Percentiles rank a stretch among this genome's conserved stretches.
Evolutionary conservation across 1,139 yeast genomes (phyloP).

Genomic region (Debaryomycetaceae sp.): DNA sequence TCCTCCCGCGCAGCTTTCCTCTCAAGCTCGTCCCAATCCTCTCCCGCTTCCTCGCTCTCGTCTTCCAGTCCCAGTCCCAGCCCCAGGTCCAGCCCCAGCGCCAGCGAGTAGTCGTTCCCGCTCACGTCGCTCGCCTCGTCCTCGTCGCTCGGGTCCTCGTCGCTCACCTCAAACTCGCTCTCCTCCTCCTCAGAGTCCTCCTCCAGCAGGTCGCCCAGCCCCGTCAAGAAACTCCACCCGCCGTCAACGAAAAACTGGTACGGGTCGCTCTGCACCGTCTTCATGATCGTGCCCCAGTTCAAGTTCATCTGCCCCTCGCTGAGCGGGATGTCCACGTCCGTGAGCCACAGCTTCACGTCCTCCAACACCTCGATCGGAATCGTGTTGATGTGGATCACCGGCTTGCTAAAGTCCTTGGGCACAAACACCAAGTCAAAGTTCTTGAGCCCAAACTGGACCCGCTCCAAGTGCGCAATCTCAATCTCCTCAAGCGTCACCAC

Average conservation of each 20-base stretch:
- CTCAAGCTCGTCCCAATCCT: conserved; percentile 69
- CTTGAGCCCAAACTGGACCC: conserved; percentile 94
- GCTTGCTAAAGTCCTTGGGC: conserved; percentile 76
- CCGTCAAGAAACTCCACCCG: conserved; percentile 90
- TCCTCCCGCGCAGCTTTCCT: conserved; percentile 52
- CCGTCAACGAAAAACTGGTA: conserved; percentile 90
- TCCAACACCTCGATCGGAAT: conserved; percentile 90
- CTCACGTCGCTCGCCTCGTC: conserved; percentile 49
- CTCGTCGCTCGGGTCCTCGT: conserved; percentile 67
- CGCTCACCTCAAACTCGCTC: conserved; percentile 48
- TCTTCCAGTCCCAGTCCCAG: conserved; percentile 23
- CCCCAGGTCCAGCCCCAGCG: conserved; percentile 14
- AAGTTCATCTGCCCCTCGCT: conserved; percentile 93
- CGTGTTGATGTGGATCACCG: conserved; percentile 89
- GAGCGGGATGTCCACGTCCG: conserved; percentile 89
- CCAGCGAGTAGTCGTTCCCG: conserved; percentile 29
- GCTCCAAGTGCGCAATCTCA: conserved; percentile 90
- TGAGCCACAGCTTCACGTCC: conserved; percentile 90
- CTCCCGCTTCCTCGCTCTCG: conserved; percentile 45
- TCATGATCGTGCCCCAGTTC: conserved; percentile 95
- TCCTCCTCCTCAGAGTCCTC: conserved; percentile 54
- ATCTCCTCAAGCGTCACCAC: conserved; percentile 87
- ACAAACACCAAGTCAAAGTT: conserved; percentile 94
- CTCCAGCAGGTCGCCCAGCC: conserved; percentile 53
- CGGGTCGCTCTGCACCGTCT: conserved; percentile 85